These are phyloP conservation scores for Rosa rugosa DNA, from an alignment of 306 rosid genomes.

Conservation along the genomic window DNA sequence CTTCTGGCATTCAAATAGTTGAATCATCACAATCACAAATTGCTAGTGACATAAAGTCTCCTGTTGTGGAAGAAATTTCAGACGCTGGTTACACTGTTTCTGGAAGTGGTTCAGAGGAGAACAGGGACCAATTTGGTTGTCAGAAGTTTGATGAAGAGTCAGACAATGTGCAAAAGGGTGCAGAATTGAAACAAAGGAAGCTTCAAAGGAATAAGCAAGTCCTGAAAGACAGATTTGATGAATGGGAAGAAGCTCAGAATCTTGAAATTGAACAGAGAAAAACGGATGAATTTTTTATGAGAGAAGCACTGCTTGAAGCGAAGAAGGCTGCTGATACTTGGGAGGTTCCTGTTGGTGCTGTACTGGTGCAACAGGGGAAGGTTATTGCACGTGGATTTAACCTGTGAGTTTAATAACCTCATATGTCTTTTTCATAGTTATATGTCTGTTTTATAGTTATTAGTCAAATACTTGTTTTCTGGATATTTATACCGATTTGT, in stretches of 20 bases:
- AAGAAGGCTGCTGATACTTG: slow-evolving; percentile 91
- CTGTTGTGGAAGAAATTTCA: background rate
- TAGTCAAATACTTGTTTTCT: slow-evolving; percentile 11
- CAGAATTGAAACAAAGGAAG: slow-evolving; percentile 74
- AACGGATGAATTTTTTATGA: slow-evolving; percentile 87
- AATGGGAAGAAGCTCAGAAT: slow-evolving; percentile 89
- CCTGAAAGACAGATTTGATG: slow-evolving; percentile 70
- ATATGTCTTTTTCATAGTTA: slow-evolving; percentile 9
- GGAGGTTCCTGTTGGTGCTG: slow-evolving; percentile 99
- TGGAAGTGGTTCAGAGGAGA: slow-evolving; percentile 41
- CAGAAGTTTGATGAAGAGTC: slow-evolving; percentile 43
- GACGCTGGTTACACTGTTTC: background rate
- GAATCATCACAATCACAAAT: slow-evolving; percentile 39
- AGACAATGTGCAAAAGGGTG: slow-evolving; percentile 46
- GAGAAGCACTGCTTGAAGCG: slow-evolving; percentile 92
- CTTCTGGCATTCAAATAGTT: slow-evolving; percentile 40
- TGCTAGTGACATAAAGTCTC: slow-evolving; percentile 23
- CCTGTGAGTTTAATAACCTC: slow-evolving; percentile 58
- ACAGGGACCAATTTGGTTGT: slow-evolving; percentile 36
- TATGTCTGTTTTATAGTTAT: slow-evolving; percentile 5
- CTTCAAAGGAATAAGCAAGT: slow-evolving; percentile 76
- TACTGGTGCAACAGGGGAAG: slow-evolving; percentile 83
- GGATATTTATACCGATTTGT: slow-evolving; percentile 25
- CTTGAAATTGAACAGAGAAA: slow-evolving; percentile 66
- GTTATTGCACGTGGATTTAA: slow-evolving; percentile 89